These are phyloP conservation scores for Alternaria sp. DNA, from an alignment of 2,329 filamentous ascomycete genomes.

Conservation along the genomic window DNA sequence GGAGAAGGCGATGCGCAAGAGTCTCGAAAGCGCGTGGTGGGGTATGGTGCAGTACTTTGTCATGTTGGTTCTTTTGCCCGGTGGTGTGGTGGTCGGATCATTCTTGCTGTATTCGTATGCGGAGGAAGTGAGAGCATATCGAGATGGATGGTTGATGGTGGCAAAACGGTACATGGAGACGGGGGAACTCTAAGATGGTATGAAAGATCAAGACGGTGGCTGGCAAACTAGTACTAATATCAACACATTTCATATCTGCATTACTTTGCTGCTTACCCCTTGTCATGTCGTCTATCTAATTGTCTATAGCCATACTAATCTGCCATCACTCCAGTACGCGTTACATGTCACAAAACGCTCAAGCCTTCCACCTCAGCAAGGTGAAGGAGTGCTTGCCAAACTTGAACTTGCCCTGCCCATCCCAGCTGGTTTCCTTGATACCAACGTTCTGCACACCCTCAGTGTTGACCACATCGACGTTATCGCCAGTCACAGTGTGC, in stretches of 20 bases:
- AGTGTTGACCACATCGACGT: constrained; percentile 68
- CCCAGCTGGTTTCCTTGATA: constrained; percentile 69
- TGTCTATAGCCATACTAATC: background rate
- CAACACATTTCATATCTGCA: background rate
- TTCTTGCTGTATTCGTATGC: constrained; percentile 21
- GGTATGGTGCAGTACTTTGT: constrained; percentile 33
- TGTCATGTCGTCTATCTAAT: background rate
- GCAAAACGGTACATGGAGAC: constrained; percentile 28
- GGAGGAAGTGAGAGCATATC: constrained; percentile 21
- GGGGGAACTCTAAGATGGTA: background rate
- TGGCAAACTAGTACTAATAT: background rate
- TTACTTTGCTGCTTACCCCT: background rate
- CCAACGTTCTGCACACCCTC: constrained; percentile 69
- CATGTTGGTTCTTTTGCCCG: constrained; percentile 28
- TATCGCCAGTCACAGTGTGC: constrained; percentile 68
- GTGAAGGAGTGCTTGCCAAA: constrained; percentile 77
- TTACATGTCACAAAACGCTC: background rate
- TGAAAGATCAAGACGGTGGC: background rate
- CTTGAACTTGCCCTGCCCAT: constrained; percentile 67
- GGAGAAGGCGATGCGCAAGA: constrained; percentile 30
- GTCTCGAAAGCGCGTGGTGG: constrained; percentile 34
- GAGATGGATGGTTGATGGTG: constrained; percentile 20
- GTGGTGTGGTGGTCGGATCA: constrained; percentile 13
- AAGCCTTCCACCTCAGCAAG: constrained; percentile 65
- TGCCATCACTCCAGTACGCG: background rate